Percentiles rank a stretch among this genome's conserved stretches.
Evolutionary conservation across 495 filamentous ascomycete species (phyloP).

Genomic region (Daldinia childiae): DNA sequence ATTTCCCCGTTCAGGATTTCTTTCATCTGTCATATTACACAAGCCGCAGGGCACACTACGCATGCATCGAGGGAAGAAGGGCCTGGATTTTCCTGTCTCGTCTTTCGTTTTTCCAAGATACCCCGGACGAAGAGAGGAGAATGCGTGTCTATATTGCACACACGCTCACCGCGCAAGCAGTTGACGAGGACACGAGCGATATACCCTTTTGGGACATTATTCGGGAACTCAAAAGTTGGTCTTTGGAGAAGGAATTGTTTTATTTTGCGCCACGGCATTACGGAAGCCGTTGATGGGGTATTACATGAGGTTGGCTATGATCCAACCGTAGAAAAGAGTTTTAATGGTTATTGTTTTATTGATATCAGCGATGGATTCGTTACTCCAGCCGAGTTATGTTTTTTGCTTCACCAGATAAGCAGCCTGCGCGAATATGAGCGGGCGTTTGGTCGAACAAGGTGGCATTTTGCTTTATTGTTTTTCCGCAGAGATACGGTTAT

Average conservation of each 20-base stretch:
- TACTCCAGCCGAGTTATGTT: slow-evolving; percentile 27
- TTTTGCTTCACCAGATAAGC: slow-evolving; percentile 36
- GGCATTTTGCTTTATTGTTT: slow-evolving; percentile 33
- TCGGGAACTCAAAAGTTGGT: slow-evolving; percentile 43
- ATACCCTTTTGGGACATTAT: slow-evolving; percentile 42
- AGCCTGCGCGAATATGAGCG: slow-evolving; percentile 31
- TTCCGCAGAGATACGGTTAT: slow-evolving; percentile 31
- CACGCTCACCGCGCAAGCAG: slow-evolving; percentile 40
- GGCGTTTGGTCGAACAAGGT: slow-evolving; percentile 38
- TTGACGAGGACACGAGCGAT: slow-evolving; percentile 41
- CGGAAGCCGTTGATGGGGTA: slow-evolving; percentile 23
- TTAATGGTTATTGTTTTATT: slow-evolving; percentile 43
- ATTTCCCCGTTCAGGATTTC: slow-evolving; percentile 42
- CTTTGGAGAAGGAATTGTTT: slow-evolving; percentile 28
- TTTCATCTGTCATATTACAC: slow-evolving; percentile 50
- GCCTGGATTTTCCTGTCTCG: slow-evolving; percentile 49
- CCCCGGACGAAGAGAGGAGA: slow-evolving; percentile 45
- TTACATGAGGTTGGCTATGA: slow-evolving; percentile 34
- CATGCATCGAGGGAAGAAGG: slow-evolving; percentile 43
- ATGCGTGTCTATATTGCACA: slow-evolving; percentile 33
- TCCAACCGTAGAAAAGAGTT: slow-evolving; percentile 28
- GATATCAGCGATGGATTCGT: slow-evolving; percentile 39
- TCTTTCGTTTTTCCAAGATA: slow-evolving; percentile 48
- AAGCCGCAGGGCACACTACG: slow-evolving; percentile 46
- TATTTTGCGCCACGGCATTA: slow-evolving; percentile 25